Evolutionary conservation across 1,284 basidiomycete species (phyloP), one percentile per base, ranked within the genome.

Genomic region (Rhizopogon parksii): DNA sequence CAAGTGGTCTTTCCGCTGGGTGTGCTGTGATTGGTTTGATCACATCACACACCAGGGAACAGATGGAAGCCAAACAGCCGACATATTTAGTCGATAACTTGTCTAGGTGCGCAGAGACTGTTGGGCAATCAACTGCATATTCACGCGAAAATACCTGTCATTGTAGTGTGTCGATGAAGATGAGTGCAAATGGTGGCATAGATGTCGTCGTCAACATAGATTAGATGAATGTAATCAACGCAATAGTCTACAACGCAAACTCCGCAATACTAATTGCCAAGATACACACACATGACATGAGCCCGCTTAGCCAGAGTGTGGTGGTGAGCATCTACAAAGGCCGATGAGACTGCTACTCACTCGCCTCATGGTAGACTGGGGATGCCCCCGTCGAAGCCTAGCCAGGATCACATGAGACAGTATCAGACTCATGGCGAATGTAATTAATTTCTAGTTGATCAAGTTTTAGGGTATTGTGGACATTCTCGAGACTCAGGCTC

Each of bases 1-100:
- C 70, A 39, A 84, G 87, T 50, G 91, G 91, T 7, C 73, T 80
- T 30, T 79, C 83, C 0, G 88, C 90, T 8, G 91, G 91, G 11
- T 83, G 85, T 62, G 85, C 78, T 59, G 89, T 90, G 0, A 73
- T 94, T 39, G 91, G 79, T 2, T 69, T 94, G 30, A 74, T 91
- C 51, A 95, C 92, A 0, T 84, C 85, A 9, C 89, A 94, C 66
- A 75, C 76, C 14, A 73, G 77, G 40, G 75, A 80, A 52, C 78
- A 85, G 58, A 73, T 94, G 58, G 72, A 79, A 56, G 76, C 69
- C 19, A 73, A 71, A 11, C 60, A 74, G 36, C 78, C 85, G 2
- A 75, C 78, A 55, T 85, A 75, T 58, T 69, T 89, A n/a, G 79
- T 88, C 34, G 63, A 76, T 43, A 70, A 88, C 63, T 67, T 90